Conservation (phyloP, 2,329 filamentous ascomycete species). For the Botrytis deweyae region DNA sequence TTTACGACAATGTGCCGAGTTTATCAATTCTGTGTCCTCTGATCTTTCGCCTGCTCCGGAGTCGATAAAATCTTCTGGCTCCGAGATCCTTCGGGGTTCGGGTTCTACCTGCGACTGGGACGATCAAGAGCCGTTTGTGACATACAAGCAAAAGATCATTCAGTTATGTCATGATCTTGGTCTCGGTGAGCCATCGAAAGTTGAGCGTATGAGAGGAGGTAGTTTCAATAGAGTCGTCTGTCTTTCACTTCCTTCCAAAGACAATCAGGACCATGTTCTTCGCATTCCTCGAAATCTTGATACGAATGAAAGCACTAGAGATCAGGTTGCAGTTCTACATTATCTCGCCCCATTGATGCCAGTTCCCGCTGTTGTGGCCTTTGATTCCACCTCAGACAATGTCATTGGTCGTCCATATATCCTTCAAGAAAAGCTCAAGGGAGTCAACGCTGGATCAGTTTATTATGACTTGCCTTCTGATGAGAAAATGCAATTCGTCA, state of each 20-base stretch:
- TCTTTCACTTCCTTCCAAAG: constrained; percentile 7
- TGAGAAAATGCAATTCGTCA: constrained; percentile 27
- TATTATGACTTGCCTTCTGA: constrained; percentile 22
- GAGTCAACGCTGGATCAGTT: constrained; percentile 4
- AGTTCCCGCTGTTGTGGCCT: constrained; percentile 22
- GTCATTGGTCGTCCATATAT: constrained; percentile 24
- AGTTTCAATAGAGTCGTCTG: constrained; percentile 28
- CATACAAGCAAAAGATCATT: constrained; percentile 24
- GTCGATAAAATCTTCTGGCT: not conserved
- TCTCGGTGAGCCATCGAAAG: constrained; percentile 19
- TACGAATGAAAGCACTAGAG: constrained; percentile 16
- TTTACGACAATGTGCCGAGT: not conserved
- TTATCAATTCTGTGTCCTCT: too few species aligned
- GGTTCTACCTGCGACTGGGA: not conserved
- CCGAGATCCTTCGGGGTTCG: not conserved
- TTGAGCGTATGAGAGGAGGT: constrained; percentile 29
- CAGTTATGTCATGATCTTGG: constrained; percentile 29
- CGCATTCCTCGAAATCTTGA: constrained; percentile 23
- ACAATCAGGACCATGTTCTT: constrained; percentile 24
- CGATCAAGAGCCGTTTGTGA: constrained; percentile 26
- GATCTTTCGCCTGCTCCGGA: not conserved
- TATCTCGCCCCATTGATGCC: constrained; percentile 22
- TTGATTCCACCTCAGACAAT: constrained; percentile 27
- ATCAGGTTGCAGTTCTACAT: constrained; percentile 25
- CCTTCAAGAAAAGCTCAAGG: constrained; percentile 26